Evolutionary conservation across 495 filamentous ascomycete genomes (phyloP).

Genomic region (Massariosphaeria phaeospora): DNA sequence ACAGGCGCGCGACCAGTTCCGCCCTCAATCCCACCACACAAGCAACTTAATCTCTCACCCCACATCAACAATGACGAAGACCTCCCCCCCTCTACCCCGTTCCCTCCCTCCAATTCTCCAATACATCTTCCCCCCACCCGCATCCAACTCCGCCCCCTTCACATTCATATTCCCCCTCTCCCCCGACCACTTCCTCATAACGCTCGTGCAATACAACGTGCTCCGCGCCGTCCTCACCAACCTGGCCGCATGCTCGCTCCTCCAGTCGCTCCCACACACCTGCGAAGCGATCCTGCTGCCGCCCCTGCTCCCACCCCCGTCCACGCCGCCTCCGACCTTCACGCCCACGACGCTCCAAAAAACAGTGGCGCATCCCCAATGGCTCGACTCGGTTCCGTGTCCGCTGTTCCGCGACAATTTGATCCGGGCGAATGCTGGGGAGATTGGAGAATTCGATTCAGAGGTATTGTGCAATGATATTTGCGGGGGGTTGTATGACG

Average conservation of each 20-base stretch:
- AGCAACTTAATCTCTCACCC: no score
- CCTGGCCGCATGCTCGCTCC: conserved; percentile 33
- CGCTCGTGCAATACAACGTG: conserved; percentile 41
- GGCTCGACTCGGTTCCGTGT: conserved; percentile 17
- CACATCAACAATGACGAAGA: neutral
- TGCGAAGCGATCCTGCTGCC: conserved; percentile 31
- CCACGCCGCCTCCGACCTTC: conserved; percentile 4
- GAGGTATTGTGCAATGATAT: conserved; percentile 18
- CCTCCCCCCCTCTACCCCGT: neutral
- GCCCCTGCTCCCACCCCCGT: neutral
- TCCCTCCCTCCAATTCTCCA: neutral
- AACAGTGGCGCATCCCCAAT: neutral
- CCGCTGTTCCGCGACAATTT: conserved; percentile 13
- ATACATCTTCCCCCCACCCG: neutral
- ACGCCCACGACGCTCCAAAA: conserved; percentile 1
- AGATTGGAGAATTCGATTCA: neutral
- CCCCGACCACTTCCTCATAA: conserved; percentile 33
- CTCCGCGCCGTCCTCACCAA: conserved; percentile 38
- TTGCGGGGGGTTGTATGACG: conserved; percentile 18
- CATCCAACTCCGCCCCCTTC: neutral
- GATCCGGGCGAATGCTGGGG: neutral
- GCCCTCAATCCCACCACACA: neutral
- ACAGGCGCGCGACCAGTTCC: neutral
- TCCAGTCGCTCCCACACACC: conserved; percentile 31
- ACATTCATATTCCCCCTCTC: conserved; percentile 37